phyloP scores from a whole-genome alignment of 225 moss, liverwort and hornwort genomes.

The Pleurozium schreberi region DNA sequence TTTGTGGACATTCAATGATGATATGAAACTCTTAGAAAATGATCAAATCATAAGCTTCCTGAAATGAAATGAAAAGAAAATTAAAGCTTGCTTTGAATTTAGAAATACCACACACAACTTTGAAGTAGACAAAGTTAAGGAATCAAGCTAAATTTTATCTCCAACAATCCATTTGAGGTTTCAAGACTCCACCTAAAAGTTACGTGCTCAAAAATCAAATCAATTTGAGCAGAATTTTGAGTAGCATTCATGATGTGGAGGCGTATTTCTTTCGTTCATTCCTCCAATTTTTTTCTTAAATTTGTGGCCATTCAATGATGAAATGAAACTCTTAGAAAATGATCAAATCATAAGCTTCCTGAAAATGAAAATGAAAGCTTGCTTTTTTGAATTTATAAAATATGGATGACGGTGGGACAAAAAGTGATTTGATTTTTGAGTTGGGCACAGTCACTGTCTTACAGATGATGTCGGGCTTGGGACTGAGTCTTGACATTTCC shows the following conservation, averaged over 20 bases:
- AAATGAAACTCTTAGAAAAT: background rate
- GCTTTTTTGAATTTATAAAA: background rate
- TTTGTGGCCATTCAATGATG: background rate
- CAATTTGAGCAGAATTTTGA: background rate
- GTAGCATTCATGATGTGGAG: background rate
- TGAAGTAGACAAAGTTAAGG: too few relatives aligned
- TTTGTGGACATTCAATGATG: too few relatives aligned
- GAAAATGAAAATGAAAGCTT: background rate
- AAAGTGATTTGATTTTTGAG: background rate
- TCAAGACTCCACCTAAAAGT: too few relatives aligned
- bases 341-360: background rate
- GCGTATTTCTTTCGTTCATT: background rate
- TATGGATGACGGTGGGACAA: background rate
- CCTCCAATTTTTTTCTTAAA: too few relatives aligned
- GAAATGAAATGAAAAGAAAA: too few relatives aligned
- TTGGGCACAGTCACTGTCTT: background rate
- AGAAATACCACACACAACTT: too few relatives aligned
- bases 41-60: too few relatives aligned
- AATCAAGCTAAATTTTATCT: too few relatives aligned
- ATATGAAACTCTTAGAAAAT: too few relatives aligned
- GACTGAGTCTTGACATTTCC: constrained; percentile 81
- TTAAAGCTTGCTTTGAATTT: too few relatives aligned
- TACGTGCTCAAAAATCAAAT: too few relatives aligned
- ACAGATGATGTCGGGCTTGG: constrained; percentile 93
- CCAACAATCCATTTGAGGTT: too few relatives aligned